Evolutionary conservation across 805 yeast genomes (phyloP), one percentile per base, ranked within the genome.

Genomic region (Myxozyma mucilagina): DNA sequence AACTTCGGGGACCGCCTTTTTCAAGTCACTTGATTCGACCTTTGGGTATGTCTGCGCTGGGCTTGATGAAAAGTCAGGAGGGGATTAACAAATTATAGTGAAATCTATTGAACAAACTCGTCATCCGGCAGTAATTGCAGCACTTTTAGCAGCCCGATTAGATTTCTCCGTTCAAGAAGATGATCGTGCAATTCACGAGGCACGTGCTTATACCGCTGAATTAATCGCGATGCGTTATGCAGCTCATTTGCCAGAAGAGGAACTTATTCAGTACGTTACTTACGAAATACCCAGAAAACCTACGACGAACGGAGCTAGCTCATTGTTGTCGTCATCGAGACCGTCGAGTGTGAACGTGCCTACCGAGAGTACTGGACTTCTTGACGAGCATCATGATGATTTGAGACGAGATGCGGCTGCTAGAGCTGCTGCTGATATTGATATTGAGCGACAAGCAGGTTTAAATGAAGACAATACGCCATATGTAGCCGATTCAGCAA

Each of bases 141-240:
- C 73, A 4, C 60, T 71, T 14, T 52, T 71, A 55, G 68, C 71
- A n/a, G 69, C 69, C 9, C 53, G 72, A 14, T 64, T 66, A 29
- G 72, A 71, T 36, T 71, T 71, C 44, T 56, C 68, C 8, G 62
- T 58, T 6, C 64, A 64, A 43, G 67, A 62, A 16, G 72, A 64
- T 32, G 70, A 67, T 18, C 61, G 66, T 4, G 72, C 72, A 13
- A 58, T 72, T 5, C 63, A 65, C 36, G 67, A 70, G 34, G 72
- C 74, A 4, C 55, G 74, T 14, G 71, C 73, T 1, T 61, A n/a
- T 41, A 69, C 73, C 0, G 71, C 71, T 7, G 75, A 72, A 50
- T 60, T 72, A 6, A 67, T 72, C 9, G 72, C 75, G 1, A 59
- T 60, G 29, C 63, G 70, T n/a, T 70, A 61, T 47, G 60, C 73